Percentiles rank a stretch among this genome's conserved stretches.
Evolutionary conservation across 1,284 basidiomycete genomes (phyloP).

Genomic region (Ustilago esculenta): DNA sequence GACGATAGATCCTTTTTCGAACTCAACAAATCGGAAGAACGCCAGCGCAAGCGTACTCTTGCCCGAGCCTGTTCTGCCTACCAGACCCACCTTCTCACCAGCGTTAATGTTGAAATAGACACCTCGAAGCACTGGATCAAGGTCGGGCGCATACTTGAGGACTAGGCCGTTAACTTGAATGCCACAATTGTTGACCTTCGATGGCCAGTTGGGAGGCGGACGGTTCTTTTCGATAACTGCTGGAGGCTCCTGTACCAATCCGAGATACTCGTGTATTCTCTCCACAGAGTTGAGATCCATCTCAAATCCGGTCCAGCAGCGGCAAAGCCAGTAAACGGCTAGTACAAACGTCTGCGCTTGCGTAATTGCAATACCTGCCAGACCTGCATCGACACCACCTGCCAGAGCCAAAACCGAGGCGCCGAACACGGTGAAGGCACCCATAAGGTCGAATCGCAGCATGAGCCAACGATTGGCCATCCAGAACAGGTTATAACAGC

Average conservation of each 20-base stretch:
- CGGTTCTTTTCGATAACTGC: conserved; percentile 63
- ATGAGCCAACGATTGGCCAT: conserved; percentile 54
- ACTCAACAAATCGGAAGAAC: conserved; percentile 60
- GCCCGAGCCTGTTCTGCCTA: conserved; percentile 73
- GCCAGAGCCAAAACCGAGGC: conserved; percentile 69
- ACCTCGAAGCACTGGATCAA: conserved; percentile 70
- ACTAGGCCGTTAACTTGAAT: conserved; percentile 69
- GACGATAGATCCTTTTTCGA: conserved; percentile 36
- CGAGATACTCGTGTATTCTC: conserved; percentile 69
- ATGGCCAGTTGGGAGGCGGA: conserved; percentile 70
- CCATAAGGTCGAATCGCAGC: conserved; percentile 68
- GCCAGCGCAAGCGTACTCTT: conserved; percentile 64
- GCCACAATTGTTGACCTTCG: conserved; percentile 62
- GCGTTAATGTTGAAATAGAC: conserved; percentile 71
- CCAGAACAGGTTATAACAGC: conserved; percentile 58
- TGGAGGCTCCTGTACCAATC: conserved; percentile 68
- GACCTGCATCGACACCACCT: conserved; percentile 37
- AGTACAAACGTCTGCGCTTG: conserved; percentile 60
- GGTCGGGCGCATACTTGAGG: conserved; percentile 70
- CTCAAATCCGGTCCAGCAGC: conserved; percentile 62
- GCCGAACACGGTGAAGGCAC: conserved; percentile 69
- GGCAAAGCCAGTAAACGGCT: conserved; percentile 68
- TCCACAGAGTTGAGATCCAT: conserved; percentile 70
- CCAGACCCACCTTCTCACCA: conserved; percentile 85
- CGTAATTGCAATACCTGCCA: conserved; percentile 48